These are phyloP conservation scores for Backusella tarrabulga DNA, from an alignment of 192 early-diverging fungal genomes.

Conservation along the genomic window DNA sequence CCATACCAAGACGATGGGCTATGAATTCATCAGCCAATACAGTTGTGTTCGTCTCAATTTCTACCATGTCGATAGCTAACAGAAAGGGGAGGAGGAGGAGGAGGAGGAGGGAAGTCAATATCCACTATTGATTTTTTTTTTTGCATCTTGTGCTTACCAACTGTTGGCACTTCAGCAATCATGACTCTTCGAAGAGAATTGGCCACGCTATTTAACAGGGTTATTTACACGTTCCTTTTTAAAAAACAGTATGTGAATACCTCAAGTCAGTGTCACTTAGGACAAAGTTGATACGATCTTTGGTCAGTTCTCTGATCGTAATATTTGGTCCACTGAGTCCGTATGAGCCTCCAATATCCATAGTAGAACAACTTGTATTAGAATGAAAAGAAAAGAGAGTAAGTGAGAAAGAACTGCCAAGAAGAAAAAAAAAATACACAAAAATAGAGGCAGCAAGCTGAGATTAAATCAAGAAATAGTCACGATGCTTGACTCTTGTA, in stretches of 20 bases:
- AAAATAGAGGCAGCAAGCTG: background rate
- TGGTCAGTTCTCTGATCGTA: conserved; percentile 54
- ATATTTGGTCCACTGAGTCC: conserved; percentile 52
- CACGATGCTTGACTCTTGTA: background rate
- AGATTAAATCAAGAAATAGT: background rate
- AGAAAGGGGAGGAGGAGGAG: too few species aligned
- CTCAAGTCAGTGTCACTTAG: conserved; percentile 86
- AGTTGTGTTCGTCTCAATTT: conserved; percentile 90
- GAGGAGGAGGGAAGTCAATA: background rate
- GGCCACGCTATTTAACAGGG: conserved; percentile 63
- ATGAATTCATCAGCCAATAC: conserved; percentile 96
- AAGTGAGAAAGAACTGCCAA: background rate
- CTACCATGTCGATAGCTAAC: conserved; percentile 93
- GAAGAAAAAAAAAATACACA: background rate
- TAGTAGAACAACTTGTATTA: background rate
- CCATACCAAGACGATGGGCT: conserved; percentile 92
- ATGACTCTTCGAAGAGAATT: conserved; percentile 93
- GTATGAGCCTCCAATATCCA: conserved; percentile 22
- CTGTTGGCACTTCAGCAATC: conserved; percentile 97
- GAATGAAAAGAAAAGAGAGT: background rate
- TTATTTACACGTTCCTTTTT: background rate
- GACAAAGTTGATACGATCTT: conserved; percentile 72
- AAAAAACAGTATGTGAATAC: conserved; percentile 18
- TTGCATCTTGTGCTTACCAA: conserved; percentile 45
- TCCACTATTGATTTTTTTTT: background rate